Evolutionary conservation across 192 early-diverging fungal genomes (phyloP).

Genomic region (Linnemannia zychae): DNA sequence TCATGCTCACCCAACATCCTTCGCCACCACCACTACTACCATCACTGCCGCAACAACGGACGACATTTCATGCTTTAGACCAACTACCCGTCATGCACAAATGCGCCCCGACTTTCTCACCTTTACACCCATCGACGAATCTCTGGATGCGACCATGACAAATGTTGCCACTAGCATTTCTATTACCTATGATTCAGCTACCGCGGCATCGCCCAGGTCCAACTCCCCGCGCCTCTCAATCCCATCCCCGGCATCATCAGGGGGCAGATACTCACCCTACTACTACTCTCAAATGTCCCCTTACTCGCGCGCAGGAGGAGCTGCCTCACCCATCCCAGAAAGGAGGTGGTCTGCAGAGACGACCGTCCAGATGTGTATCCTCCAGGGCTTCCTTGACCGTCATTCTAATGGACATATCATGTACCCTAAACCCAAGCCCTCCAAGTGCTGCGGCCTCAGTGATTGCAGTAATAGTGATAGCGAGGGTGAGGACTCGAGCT

Average conservation of each 20-base stretch:
- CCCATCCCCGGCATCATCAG: background rate
- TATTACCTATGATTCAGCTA: background rate
- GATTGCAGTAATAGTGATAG: background rate
- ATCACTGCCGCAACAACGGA: background rate
- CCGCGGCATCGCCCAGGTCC: background rate
- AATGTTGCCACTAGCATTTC: background rate
- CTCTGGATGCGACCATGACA: background rate
- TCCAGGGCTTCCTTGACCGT: background rate
- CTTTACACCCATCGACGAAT: background rate
- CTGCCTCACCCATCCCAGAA: background rate
- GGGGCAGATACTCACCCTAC: background rate
- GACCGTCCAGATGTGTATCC: background rate
- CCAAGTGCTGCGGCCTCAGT: background rate
- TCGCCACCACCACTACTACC: background rate
- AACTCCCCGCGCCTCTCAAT: background rate
- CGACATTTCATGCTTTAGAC: background rate
- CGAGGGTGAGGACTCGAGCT: background rate
- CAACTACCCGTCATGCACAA: background rate
- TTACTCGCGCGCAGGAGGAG: background rate
- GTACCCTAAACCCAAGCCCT: slow-evolving; percentile 1
- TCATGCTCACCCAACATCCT: background rate
- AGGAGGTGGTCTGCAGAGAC: background rate
- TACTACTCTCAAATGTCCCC: background rate
- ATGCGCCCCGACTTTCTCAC: background rate
- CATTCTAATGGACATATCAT: slow-evolving; percentile 2